Evolutionary conservation across 2,329 filamentous ascomycete species (phyloP).

Genomic region (Xylaria hypoxylon): DNA sequence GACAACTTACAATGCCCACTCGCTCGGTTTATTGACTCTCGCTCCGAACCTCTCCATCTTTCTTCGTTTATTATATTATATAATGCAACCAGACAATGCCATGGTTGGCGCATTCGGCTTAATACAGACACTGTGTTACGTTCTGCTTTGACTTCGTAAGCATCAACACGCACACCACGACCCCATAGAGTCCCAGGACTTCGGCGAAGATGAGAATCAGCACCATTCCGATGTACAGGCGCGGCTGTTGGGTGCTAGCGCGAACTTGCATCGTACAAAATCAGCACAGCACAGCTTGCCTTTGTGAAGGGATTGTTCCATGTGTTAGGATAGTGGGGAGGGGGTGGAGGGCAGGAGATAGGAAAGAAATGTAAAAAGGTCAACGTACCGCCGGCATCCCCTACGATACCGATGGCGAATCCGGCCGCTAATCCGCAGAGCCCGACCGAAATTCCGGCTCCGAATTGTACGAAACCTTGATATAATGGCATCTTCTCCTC

Average conservation of each 20-base stretch:
- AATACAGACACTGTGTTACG: slow-evolving; percentile 55
- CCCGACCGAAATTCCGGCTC: slow-evolving; percentile 58
- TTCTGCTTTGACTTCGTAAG: slow-evolving; percentile 56
- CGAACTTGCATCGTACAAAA: slow-evolving; percentile 50
- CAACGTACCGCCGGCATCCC: slow-evolving; percentile 57
- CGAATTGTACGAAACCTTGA: slow-evolving; percentile 58
- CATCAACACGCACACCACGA: slow-evolving; percentile 61
- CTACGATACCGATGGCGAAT: slow-evolving; percentile 60
- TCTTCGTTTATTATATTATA: not conserved
- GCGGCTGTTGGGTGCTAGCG: slow-evolving; percentile 60
- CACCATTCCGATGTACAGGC: slow-evolving; percentile 61
- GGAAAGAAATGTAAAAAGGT: not conserved
- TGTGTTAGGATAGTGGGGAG: not conserved
- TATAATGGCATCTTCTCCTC: slow-evolving; percentile 57
- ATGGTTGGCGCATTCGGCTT: slow-evolving; percentile 18
- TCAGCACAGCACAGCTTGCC: slow-evolving; percentile 10
- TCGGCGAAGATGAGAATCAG: slow-evolving; percentile 62
- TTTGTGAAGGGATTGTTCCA: not conserved
- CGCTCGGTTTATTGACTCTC: not conserved
- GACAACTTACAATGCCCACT: not conserved
- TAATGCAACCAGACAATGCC: not conserved
- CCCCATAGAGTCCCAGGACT: slow-evolving; percentile 54
- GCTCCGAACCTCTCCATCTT: not conserved
- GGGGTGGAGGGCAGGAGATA: not conserved
- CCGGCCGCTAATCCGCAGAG: slow-evolving; percentile 60